These are phyloP conservation scores for Penicillium thymicola DNA, from an alignment of 2,329 filamentous ascomycete genomes.

Conservation along the genomic window DNA sequence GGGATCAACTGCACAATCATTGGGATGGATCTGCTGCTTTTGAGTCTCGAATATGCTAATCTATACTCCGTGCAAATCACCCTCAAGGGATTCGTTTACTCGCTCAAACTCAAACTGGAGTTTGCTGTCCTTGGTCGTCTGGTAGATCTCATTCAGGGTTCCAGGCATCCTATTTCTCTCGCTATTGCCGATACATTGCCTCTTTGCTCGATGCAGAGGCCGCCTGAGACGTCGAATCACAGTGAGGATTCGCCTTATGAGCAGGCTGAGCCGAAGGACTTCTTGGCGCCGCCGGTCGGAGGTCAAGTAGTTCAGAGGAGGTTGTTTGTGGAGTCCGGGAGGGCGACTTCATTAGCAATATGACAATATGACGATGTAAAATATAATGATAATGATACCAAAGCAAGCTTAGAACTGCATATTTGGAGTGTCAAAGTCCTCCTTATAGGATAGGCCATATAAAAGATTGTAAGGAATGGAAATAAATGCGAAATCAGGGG, in stretches of 20 bases:
- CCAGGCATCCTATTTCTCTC: constrained; percentile 20
- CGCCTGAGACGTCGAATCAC: constrained; percentile 9
- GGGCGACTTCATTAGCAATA: not conserved
- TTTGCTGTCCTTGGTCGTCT: constrained; percentile 52
- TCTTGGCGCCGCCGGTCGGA: constrained; percentile 3
- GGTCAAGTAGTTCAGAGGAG: constrained; percentile 9
- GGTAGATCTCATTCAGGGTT: constrained; percentile 38
- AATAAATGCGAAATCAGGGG: not conserved
- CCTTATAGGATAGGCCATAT: not conserved
- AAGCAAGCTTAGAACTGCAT: not conserved
- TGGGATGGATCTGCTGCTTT: constrained; percentile 43
- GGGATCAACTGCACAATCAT: constrained; percentile 48
- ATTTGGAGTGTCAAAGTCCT: not conserved
- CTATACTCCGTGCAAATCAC: constrained; percentile 42
- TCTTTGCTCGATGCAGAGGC: constrained; percentile 18
- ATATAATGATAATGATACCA: not conserved
- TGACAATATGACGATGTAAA: not conserved
- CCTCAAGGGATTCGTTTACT: constrained; percentile 41
- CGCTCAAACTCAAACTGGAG: constrained; percentile 52
- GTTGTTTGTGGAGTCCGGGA: constrained; percentile 8
- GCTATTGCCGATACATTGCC: constrained; percentile 25
- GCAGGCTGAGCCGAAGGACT: constrained; percentile 11
- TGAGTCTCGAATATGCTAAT: constrained; percentile 42
- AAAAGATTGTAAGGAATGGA: too few species aligned
- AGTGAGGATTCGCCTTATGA: constrained; percentile 5